Conservation (phyloP, 2,329 filamentous ascomycete genomes). For the Neonectria punicea region DNA sequence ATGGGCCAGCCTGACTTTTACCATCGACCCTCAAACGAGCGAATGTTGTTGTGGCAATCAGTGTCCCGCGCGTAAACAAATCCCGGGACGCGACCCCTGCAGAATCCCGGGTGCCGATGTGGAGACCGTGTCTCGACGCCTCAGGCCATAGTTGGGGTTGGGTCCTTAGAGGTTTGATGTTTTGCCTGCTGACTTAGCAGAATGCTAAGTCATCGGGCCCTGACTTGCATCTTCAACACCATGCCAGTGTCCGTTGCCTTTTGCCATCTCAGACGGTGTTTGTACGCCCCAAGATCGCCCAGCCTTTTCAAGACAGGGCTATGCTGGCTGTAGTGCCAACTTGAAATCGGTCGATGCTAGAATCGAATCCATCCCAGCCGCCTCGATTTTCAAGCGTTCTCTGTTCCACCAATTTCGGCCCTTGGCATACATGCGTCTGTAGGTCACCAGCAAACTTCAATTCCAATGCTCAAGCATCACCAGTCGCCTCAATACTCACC, state of each 20-base stretch:
- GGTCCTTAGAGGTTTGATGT: too few species aligned
- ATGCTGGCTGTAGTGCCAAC: slow-evolving; percentile 2
- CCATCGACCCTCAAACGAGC: slow-evolving; percentile 37
- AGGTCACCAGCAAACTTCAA: background rate
- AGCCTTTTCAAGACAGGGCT: background rate
- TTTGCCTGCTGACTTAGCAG: background rate
- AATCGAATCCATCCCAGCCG: slow-evolving; percentile 2
- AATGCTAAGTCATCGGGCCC: background rate
- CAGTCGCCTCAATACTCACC: background rate
- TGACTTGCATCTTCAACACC: slow-evolving; percentile 12
- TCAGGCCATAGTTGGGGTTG: slow-evolving; percentile 32
- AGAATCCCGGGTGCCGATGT: slow-evolving; percentile 22
- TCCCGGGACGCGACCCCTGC: slow-evolving; percentile 39
- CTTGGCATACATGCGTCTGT: background rate
- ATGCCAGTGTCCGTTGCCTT: slow-evolving; percentile 4
- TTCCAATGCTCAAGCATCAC: background rate
- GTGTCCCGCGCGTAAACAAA: slow-evolving; percentile 45
- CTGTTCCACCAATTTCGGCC: slow-evolving; percentile 7
- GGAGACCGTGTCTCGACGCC: slow-evolving; percentile 37
- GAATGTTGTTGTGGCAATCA: slow-evolving; percentile 44
- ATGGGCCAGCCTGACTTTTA: slow-evolving; percentile 41
- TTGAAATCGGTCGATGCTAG: slow-evolving; percentile 4
- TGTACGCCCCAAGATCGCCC: slow-evolving; percentile 8
- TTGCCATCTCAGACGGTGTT: slow-evolving; percentile 11
- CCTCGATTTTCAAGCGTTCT: background rate